Evolutionary conservation across 495 filamentous ascomycete species (phyloP), one percentile per base, ranked within the genome.

Genomic region (Staphylotrichum tortipilum): DNA sequence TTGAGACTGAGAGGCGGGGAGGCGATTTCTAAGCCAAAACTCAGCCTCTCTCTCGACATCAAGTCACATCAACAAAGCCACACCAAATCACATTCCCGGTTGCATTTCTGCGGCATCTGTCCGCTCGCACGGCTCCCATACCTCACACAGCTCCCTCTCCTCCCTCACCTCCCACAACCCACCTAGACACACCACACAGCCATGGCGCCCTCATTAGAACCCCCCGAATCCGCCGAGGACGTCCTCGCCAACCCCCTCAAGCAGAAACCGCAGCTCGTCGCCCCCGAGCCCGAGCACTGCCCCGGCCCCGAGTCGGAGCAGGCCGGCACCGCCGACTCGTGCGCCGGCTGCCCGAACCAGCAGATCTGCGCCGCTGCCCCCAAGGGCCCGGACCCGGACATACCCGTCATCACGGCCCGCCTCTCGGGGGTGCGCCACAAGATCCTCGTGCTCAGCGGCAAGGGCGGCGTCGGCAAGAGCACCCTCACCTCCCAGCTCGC

Each of bases 231-330:
- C 18, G 74, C 81, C 53, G 72, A 81, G 52, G 82, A 84, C 46
- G 74, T 78, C 53, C 72, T 92, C 51, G 69, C 79, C 40, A 80
- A 84, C 47, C 79, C 84, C 5, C 74, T 86, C 44, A 84, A 86
- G 62, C 68, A 74, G 33, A 78, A 80, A 11, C 88, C 90, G 7
- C 75, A 86, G 43, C 85, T 96, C 44, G 83, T 96, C 49, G 92
- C 92, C 19, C 92, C 91, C 30, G 89, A 95, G 59, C 92, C 92
- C 60, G 88, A 96, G 67, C 89, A 97, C 75, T 98, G 92, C 60
- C 94, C 94, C 26, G 92, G 92, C 3, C 92, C 92, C 30, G 88
- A 95, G 68, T 92, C 87, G 22, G 76, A 88, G 54, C 66, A 81
- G 58, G 92, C 92, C 30, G 92, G 92, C 47, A 78, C 84, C 70